Base-by-base conservation (phyloP, 1,139 yeast genomes). In the Taphrina flavorubra region DNA sequence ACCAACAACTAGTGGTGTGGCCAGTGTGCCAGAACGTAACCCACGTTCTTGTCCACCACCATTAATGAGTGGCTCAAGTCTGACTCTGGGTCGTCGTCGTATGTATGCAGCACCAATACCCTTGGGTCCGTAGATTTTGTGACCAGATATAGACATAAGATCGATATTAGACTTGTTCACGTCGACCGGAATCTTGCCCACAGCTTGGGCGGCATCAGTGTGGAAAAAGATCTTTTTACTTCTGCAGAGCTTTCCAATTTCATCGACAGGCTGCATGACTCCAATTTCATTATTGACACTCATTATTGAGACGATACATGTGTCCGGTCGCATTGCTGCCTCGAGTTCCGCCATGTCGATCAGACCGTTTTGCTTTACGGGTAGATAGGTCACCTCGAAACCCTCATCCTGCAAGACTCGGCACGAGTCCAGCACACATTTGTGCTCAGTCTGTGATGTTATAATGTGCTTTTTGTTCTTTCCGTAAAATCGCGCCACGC, bases 21-120 rank as follows among this genome's bases (percentile, higher is more conserved):
- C 94, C 77, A 94, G 84, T 44, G 99, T 94, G 72, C 99, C 99
- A 8, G 97, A 90, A 80, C 99, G 86, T 75, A 94, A 83, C 72
- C 99, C 99, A 81, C 99, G 88, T 81, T 94, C 99, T 81, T 94
- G 99, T 68, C 99, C 99, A 79, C 99, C 99, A 74, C 99, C 99
- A 71, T 92, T 89, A 74, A 94, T 89, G 70, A 94, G 82, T 46
- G 99, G 97, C 73, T 92, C 97, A 73, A 94, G 79, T 84, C 99
- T 88, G 68, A 95, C 99, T 81, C 99, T 87, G 73, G 99, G 99
- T 80, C 99, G 87, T 84, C 99, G 89, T 80, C 99, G 87, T 51
- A 95, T 94, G 77, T 85, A 94, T 75, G 92, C 83, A 16, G 99
- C 99, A 76, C 99, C 99, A 73, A 92, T 85, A 72, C 99, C 99